Evolutionary conservation across 176 grass and related monocot genomes (phyloP), one percentile per base, ranked within the genome.

Genomic region (Triticum timopheevii): DNA sequence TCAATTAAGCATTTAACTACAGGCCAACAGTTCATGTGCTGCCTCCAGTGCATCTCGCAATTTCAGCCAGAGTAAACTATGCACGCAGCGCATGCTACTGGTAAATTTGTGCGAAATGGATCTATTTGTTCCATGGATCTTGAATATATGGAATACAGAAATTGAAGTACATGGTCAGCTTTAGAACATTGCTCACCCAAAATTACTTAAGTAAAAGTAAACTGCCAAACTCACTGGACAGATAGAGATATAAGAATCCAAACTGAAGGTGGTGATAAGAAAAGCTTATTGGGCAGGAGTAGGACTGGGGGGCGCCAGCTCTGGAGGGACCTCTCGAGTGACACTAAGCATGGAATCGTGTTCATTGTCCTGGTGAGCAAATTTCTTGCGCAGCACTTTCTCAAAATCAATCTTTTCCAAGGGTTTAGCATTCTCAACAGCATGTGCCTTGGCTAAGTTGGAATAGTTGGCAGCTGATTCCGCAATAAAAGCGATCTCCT

Each of bases 401-500:
- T 91, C 88, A 36, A 96, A 96, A 24, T 98, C 93, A 20, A 85
- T 88, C 87, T 94, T 81, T 7, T 98, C 96, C 34, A 96, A 81
- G 44, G 93, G 86, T 82, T 98, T 98, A 15, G 86, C 78, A 61
- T 96, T 98, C 86, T 98, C 93, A 66, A 61, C 82, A 19, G 88
- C 92, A 58, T 98, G 96, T 6, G 56, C 96, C 84, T 94, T 88
- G 10, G 93, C 85, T 85, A 98, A 89, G 19, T 56, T 87, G 20
- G 84, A 86, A 91, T 98, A 98, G 86, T 94, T 98, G 28, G 83
- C 78, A 20, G 93, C 93, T 20, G 92, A 98, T 65, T 98, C 52
- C 11, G 86, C 42, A 17, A 98, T 96, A 74, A 98, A 98, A 67
- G 91, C 65, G 7, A 96, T 92, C 79, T 96, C 96, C 3, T 79